phyloP scores from a whole-genome alignment of 2,329 filamentous ascomycete genomes.

The Hypoxylon sp. region DNA sequence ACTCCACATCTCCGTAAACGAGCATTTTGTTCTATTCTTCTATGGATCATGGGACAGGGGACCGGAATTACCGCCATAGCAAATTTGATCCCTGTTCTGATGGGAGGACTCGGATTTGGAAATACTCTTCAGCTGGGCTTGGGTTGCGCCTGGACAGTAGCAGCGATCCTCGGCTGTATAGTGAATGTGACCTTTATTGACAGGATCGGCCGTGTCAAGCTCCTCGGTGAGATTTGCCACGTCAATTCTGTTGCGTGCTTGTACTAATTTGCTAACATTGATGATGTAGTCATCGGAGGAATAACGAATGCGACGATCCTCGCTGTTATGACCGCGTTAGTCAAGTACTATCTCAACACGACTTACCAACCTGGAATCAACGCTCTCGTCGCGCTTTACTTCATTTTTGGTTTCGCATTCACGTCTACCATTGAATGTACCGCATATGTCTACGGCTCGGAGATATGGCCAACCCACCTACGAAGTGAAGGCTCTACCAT shows the following conservation, averaged over 20 bases:
- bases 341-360: slow-evolving; percentile 44
- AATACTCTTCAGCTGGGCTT: slow-evolving; percentile 48
- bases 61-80: slow-evolving; percentile 51
- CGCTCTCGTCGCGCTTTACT: slow-evolving; percentile 44
- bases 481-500: slow-evolving; percentile 45
- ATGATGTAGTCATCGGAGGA: slow-evolving; percentile 40
- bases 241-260: background rate
- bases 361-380: slow-evolving; percentile 43
- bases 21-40: slow-evolving; percentile 47
- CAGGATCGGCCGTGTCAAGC: slow-evolving; percentile 47
- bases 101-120: slow-evolving; percentile 50
- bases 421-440: slow-evolving; percentile 48
- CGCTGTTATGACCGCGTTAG: slow-evolving; percentile 42
- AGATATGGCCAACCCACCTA: slow-evolving; percentile 54
- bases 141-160: slow-evolving; percentile 48
- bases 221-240: slow-evolving; percentile 30
- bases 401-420: slow-evolving; percentile 46
- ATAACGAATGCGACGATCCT: slow-evolving; percentile 43
- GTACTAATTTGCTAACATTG: slow-evolving; percentile 14
- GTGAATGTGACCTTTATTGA: slow-evolving; percentile 49
- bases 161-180: slow-evolving; percentile 46
- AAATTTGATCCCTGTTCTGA: slow-evolving; percentile 49
- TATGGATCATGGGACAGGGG: slow-evolving; percentile 50
- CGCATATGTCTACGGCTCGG: slow-evolving; percentile 51
- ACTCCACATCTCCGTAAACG: slow-evolving; percentile 47